Percentiles rank a stretch among this genome's conserved stretches.
Evolutionary conservation across 1,284 basidiomycete species (phyloP).

Genomic region (Papiliotrema terrestris): DNA sequence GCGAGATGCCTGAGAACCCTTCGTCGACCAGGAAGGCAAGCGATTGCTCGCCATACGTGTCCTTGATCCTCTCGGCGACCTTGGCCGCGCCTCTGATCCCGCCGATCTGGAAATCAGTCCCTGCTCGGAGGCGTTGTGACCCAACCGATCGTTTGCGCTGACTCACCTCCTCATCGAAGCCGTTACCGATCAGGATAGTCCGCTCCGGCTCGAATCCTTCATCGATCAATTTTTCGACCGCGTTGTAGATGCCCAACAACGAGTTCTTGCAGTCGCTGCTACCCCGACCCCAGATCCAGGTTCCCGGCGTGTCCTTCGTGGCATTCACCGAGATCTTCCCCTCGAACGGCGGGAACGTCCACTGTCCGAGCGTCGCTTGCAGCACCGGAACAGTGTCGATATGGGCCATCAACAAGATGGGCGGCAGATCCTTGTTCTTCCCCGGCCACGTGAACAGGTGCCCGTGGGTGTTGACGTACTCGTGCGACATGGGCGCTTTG

Average conservation of each 20-base stretch:
- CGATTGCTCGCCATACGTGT: conserved; percentile 47
- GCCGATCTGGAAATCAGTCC: conserved; percentile 34
- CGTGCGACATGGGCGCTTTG: conserved; percentile 39
- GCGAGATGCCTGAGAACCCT: conserved; percentile 47
- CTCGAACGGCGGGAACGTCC: conserved; percentile 54
- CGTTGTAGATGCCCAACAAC: conserved; percentile 50
- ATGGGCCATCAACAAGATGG: conserved; percentile 52
- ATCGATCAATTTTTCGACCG: conserved; percentile 52
- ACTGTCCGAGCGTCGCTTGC: conserved; percentile 50
- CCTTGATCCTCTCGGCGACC: conserved; percentile 40
- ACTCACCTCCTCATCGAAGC: conserved; percentile 56
- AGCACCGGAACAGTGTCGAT: conserved; percentile 55
- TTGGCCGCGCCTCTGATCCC: conserved; percentile 44
- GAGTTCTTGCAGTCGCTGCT: conserved; percentile 51
- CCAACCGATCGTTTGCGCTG: no score
- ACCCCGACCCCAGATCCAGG: conserved; percentile 57
- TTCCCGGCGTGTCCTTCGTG: conserved; percentile 38
- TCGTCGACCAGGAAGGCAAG: conserved; percentile 53
- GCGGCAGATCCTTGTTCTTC: conserved; percentile 39
- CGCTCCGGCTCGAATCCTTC: conserved; percentile 51
- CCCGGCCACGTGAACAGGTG: conserved; percentile 53
- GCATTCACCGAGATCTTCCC: conserved; percentile 49
- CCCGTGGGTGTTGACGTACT: conserved; percentile 49
- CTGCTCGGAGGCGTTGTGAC: no score
- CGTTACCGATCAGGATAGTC: conserved; percentile 52